These are phyloP conservation scores for Fraxinus angustifolia DNA, from an alignment of 305 asterid species.

Conservation along the genomic window DNA sequence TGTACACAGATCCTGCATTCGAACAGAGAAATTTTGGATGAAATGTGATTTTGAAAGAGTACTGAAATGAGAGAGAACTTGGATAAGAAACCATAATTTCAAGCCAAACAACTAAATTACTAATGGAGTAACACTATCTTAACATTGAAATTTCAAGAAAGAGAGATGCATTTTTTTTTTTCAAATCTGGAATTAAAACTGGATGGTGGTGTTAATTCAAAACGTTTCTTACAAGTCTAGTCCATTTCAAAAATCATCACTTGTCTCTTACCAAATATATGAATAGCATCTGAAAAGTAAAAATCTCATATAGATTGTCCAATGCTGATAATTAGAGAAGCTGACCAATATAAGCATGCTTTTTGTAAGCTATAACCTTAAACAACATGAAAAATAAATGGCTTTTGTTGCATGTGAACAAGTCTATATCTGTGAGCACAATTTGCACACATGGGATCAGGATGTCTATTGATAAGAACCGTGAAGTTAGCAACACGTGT, in stretches of 20 bases:
- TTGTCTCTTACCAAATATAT: background rate
- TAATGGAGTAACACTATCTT: background rate
- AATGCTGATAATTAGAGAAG: background rate
- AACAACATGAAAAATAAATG: background rate
- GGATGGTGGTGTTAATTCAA: background rate
- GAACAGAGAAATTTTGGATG: slow-evolving; percentile 1
- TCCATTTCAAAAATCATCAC: background rate
- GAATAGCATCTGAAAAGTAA: background rate
- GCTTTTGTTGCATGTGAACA: background rate
- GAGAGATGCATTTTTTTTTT: background rate
- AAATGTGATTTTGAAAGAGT: background rate
- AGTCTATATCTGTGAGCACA: background rate
- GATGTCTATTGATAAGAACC: background rate
- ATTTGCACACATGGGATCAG: background rate
- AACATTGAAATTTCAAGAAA: background rate
- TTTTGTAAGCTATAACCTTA: background rate
- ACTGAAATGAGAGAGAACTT: background rate
- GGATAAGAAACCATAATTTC: background rate
- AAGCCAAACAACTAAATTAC: background rate
- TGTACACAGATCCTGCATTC: slow-evolving; percentile 82
- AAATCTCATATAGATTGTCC: background rate
- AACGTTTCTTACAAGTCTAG: background rate
- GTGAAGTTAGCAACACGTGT: background rate
- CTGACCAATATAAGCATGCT: background rate
- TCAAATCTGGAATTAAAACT: background rate